These are phyloP conservation scores for Nothophaeocryptopus gaeumannii DNA, from an alignment of 2,329 filamentous ascomycete genomes.

Conservation along the genomic window DNA sequence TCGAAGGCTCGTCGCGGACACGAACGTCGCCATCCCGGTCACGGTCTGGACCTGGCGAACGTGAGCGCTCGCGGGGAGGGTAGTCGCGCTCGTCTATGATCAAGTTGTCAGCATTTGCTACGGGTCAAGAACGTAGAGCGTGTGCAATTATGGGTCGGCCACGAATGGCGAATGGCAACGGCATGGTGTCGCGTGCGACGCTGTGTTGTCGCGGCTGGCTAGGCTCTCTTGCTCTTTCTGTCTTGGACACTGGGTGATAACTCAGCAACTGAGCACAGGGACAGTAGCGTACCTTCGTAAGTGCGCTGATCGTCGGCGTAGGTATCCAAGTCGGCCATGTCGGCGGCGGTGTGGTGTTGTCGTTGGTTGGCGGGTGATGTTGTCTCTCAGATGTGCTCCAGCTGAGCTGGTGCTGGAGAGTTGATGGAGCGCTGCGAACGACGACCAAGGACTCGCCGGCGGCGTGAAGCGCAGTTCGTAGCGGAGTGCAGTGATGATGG, in stretches of 20 bases:
- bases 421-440: too few relatives aligned
- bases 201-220: not conserved
- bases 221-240: not conserved
- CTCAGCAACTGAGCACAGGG: not conserved
- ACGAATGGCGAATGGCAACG: not conserved
- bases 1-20: conserved; percentile 62
- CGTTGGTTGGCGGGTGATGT: not conserved
- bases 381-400: not conserved
- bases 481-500: too few relatives aligned
- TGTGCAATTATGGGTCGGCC: conserved; percentile 4
- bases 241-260: not conserved
- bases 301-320: conserved; percentile 65
- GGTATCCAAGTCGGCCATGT: conserved; percentile 54
- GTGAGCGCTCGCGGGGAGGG: conserved; percentile 60
- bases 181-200: not conserved
- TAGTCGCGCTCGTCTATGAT: conserved; percentile 58
- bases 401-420: too few relatives aligned
- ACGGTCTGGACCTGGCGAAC: conserved; percentile 58
- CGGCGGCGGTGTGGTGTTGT: conserved; percentile 8
- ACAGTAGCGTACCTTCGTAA: conserved; percentile 59
- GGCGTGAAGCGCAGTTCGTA: too few relatives aligned
- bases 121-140: too few relatives aligned
- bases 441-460: too few relatives aligned
- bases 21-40: conserved; percentile 45
- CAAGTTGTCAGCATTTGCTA: conserved; percentile 6